A percentile compares a stretch with the other conserved stretches of the same genome.
Conservation (phyloP, 345 rosid species). For the Arabidopsis thaliana region DNA sequence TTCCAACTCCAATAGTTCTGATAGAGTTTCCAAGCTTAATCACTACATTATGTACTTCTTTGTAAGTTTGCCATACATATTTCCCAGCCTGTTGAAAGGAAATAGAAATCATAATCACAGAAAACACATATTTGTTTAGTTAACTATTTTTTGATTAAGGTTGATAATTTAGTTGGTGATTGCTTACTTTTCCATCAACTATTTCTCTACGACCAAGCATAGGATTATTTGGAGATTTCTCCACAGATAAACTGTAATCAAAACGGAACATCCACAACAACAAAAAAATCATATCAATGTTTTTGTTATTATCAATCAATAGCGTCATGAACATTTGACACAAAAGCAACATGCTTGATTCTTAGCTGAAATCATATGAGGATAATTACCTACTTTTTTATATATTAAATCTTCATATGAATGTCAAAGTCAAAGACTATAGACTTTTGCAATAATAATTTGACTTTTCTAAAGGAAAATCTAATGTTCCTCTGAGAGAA, state of each 20-base stretch:
- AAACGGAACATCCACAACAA: not conserved
- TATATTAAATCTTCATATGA: not conserved
- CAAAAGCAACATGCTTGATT: not conserved
- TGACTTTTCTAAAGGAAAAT: constrained; percentile 2
- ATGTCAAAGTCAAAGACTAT: not conserved
- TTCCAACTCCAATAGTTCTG: constrained; percentile 75
- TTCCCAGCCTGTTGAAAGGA: constrained; percentile 62
- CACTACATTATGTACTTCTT: constrained; percentile 78
- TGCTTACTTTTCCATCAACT: constrained; percentile 71
- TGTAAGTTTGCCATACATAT: constrained; percentile 89
- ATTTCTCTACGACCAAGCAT: constrained; percentile 94
- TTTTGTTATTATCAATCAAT: not conserved
- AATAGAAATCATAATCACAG: not conserved
- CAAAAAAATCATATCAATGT: no score
- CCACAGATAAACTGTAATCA: constrained; percentile 51
- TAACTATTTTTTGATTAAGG: not conserved
- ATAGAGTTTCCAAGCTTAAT: constrained; percentile 84
- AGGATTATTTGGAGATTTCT: constrained; percentile 69
- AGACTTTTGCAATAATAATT: not conserved
- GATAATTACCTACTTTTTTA: not conserved
- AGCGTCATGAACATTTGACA: not conserved
- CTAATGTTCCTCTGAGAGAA: not conserved
- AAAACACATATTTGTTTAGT: not conserved
- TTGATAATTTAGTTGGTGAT: constrained; percentile 13
- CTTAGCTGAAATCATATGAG: constrained; percentile 4